Conservation (phyloP, 148 eudicot species). For the Nepenthes gracilis region DNA sequence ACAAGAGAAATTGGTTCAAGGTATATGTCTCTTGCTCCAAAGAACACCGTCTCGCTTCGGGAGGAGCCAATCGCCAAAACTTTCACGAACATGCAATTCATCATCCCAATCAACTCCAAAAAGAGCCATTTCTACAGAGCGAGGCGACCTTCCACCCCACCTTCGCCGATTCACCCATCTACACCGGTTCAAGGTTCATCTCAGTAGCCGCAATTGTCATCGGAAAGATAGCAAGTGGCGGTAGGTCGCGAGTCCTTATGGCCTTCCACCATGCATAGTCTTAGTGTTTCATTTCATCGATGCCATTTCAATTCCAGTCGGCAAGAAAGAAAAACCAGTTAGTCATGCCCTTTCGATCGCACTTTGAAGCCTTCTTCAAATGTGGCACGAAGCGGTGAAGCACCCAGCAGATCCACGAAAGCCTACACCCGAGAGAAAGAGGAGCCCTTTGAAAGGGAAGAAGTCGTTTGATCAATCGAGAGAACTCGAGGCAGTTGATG, state of each 20-base stretch:
- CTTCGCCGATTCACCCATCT: constrained; percentile 21
- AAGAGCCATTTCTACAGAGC: too few species aligned
- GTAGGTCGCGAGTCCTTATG: constrained; percentile 66
- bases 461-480: constrained; percentile 41
- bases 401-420: constrained; percentile 33
- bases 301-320: constrained; percentile 47
- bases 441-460: constrained; percentile 72
- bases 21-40: constrained; percentile 10
- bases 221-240: constrained; percentile 28
- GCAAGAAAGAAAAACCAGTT: constrained; percentile 61
- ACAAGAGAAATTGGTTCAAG: too few species aligned
- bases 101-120: too few species aligned
- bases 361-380: constrained; percentile 66
- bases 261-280: constrained; percentile 91
- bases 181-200: too few species aligned
- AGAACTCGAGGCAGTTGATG: constrained; percentile 63
- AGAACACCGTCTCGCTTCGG: constrained; percentile 27
- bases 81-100: too few species aligned
- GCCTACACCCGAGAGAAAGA: constrained; percentile 76
- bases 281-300: constrained; percentile 82
- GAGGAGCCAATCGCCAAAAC: too few species aligned
- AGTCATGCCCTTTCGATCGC: constrained; percentile 46
- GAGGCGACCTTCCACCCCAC: constrained; percentile 52
- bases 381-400: constrained; percentile 38
- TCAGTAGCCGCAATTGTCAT: background rate